These are phyloP conservation scores for Termitomyces sp. DNA, from an alignment of 768 basidiomycete species.

Conservation along the genomic window DNA sequence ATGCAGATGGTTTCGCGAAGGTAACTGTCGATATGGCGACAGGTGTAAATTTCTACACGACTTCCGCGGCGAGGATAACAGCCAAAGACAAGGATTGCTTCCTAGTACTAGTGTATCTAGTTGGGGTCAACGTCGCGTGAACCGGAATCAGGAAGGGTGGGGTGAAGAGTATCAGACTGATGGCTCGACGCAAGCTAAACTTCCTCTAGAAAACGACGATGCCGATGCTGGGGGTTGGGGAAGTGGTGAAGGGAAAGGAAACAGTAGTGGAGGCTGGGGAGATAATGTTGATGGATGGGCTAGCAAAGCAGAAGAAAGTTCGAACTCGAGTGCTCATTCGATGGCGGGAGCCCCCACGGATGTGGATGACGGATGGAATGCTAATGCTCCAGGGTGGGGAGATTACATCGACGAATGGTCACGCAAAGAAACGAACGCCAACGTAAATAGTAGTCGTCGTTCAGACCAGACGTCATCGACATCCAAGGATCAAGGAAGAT, in stretches of 20 bases:
- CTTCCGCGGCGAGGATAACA: neutral
- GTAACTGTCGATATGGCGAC: constrained; percentile 4
- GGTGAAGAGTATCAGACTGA: neutral
- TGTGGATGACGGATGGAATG: constrained; percentile 5
- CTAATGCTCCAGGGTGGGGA: constrained; percentile 6
- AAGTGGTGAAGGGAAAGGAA: neutral
- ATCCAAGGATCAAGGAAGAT: neutral
- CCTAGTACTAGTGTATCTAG: neutral
- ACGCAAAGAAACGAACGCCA: neutral
- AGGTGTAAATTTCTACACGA: constrained; percentile 8
- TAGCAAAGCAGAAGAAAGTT: neutral
- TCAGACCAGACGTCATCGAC: neutral
- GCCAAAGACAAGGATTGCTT: neutral
- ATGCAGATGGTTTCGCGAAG: constrained; percentile 4
- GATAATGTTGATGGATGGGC: neutral
- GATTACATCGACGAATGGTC: neutral
- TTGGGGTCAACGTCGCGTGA: neutral
- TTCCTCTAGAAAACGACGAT: neutral
- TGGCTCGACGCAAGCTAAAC: neutral
- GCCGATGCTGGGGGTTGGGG: constrained; percentile 13
- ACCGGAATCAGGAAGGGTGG: neutral
- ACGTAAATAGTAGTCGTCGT: neutral
- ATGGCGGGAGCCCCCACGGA: neutral
- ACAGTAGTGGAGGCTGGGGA: neutral
- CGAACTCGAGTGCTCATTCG: neutral